Evolutionary conservation across 225 moss, liverwort and hornwort species (phyloP).

Genomic region (Neckera pumila): DNA sequence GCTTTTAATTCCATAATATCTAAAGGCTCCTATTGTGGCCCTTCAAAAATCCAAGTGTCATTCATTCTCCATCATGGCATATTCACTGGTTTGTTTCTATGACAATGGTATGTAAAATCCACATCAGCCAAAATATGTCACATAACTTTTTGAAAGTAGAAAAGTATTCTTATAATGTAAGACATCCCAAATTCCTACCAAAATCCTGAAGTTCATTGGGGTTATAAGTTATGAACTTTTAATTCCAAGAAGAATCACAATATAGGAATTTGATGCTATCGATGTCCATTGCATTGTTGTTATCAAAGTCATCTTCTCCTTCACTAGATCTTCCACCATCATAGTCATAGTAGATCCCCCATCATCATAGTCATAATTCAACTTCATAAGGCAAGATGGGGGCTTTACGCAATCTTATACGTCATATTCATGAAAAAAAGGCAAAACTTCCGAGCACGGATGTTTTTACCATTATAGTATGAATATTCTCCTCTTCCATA

Average conservation of each 20-base stretch:
- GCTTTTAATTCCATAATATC: not conserved
- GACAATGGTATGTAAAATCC: not conserved
- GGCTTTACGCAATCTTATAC: not conserved
- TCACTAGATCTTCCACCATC: accelerated
- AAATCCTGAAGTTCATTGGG: not conserved
- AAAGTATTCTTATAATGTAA: too few species aligned
- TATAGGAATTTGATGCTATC: not conserved
- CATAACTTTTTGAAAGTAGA: not conserved
- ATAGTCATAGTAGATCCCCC: not conserved
- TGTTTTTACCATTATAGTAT: not conserved
- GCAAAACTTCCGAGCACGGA: accelerated
- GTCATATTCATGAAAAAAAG: not conserved
- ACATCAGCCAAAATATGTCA: not conserved
- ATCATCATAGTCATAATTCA: too few species aligned
- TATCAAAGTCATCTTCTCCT: not conserved
- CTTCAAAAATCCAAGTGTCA: accelerated
- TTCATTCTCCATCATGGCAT: accelerated
- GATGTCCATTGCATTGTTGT: accelerated
- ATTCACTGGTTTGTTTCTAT: too few species aligned
- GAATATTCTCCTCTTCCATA: not conserved
- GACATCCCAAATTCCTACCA: not conserved
- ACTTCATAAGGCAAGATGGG: not conserved
- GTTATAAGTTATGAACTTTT: not conserved
- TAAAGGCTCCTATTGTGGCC: not conserved
- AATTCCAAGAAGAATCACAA: not conserved